Conservation (phyloP, 1,139 yeast species). For the Pichia sp. region DNA sequence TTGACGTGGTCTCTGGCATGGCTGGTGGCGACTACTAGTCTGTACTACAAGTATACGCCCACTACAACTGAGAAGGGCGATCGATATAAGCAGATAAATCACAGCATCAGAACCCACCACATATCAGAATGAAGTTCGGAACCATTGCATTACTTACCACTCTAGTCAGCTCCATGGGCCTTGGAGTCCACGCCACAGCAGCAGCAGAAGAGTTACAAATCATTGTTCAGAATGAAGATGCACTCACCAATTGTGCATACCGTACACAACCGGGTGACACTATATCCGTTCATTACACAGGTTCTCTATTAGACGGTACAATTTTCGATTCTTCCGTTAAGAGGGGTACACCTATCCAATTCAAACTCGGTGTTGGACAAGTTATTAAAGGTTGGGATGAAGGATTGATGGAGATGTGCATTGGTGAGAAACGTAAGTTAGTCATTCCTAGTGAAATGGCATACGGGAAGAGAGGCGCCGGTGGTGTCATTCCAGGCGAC, state of each 20-base stretch:
- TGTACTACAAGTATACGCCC: too few relatives aligned
- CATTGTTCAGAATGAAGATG: conserved; percentile 20
- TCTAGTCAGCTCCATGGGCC: too few relatives aligned
- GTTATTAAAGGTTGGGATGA: conserved; percentile 89
- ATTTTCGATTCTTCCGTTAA: conserved; percentile 68
- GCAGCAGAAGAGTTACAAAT: conserved; percentile 5
- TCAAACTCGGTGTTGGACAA: conserved; percentile 64
- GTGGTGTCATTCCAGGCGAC: conserved; percentile 65
- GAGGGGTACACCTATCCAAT: conserved; percentile 61
- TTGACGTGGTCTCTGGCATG: too few relatives aligned
- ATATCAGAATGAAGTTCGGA: too few relatives aligned
- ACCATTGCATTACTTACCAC: too few relatives aligned
- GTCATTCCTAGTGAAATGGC: conserved; percentile 72
- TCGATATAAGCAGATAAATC: too few relatives aligned
- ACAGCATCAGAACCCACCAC: too few relatives aligned
- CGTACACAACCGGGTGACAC: conserved; percentile 57
- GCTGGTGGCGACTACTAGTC: too few relatives aligned
- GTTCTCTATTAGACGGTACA: conserved; percentile 58
- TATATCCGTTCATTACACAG: conserved; percentile 70
- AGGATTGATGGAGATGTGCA: conserved; percentile 67
- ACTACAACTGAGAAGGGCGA: too few relatives aligned
- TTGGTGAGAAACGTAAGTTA: conserved; percentile 77
- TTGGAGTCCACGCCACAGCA: too few relatives aligned
- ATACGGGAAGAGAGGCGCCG: conserved; percentile 70
- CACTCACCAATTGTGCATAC: conserved; percentile 36